Evolutionary conservation across 2,329 filamentous ascomycete genomes (phyloP).

Genomic region (Lachnellula subtilissima): DNA sequence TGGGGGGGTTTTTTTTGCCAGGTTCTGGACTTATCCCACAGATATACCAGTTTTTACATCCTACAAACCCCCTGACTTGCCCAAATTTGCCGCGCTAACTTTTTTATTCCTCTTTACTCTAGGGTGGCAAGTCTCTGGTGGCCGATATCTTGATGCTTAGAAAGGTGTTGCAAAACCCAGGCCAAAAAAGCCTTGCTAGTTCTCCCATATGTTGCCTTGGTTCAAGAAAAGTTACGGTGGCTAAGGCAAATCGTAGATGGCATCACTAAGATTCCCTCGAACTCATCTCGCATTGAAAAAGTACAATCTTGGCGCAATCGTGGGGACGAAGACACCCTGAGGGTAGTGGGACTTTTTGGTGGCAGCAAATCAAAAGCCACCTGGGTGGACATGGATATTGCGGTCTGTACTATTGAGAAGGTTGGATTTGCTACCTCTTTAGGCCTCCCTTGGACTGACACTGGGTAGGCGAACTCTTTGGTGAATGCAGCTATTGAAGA

Average conservation of each 20-base stretch:
- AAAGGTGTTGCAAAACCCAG: slow-evolving; percentile 57
- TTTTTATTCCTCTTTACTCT: neutral
- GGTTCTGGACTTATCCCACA: neutral
- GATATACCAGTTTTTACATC: neutral
- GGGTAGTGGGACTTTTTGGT: slow-evolving; percentile 70
- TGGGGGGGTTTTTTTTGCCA: neutral
- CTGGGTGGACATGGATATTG: slow-evolving; percentile 73
- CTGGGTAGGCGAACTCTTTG: slow-evolving; percentile 65
- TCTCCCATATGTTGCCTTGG: slow-evolving; percentile 72
- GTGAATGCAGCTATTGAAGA: slow-evolving; percentile 71
- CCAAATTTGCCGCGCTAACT: neutral
- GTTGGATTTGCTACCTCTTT: slow-evolving; percentile 29
- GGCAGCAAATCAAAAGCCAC: slow-evolving; percentile 62
- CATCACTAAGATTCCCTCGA: slow-evolving; percentile 36
- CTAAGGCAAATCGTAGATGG: slow-evolving; percentile 61
- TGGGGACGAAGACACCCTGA: slow-evolving; percentile 53
- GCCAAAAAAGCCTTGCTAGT: slow-evolving; percentile 69
- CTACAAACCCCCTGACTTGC: neutral
- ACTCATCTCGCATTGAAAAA: slow-evolving; percentile 3
- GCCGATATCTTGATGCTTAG: slow-evolving; percentile 70
- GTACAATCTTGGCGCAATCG: slow-evolving; percentile 48
- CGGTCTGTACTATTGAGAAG: slow-evolving; percentile 77
- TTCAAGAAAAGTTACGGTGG: slow-evolving; percentile 76
- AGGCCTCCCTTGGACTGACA: neutral
- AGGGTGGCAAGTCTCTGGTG: slow-evolving; percentile 70